Conservation (phyloP, 148 eudicot genomes). For the Cornus suecica region DNA sequence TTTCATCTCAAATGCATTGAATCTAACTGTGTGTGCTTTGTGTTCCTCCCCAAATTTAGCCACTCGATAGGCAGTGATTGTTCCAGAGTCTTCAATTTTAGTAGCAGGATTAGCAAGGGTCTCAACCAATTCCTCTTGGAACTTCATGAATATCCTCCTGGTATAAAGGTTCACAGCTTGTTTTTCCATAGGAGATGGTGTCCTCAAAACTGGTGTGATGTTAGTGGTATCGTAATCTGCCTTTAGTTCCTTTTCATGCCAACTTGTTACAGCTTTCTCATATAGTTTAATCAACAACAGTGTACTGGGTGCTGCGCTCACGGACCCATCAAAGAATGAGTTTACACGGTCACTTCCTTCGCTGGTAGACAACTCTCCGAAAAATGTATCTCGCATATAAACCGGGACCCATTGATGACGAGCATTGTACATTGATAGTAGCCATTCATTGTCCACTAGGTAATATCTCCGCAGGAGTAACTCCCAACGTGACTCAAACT, state of each 20-base stretch:
- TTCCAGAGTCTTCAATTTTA: constrained; percentile 24
- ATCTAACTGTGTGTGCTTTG: constrained; percentile 27
- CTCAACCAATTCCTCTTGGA: constrained; percentile 34
- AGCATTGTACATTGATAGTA: constrained; percentile 22
- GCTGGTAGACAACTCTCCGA: constrained; percentile 13
- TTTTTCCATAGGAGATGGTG: constrained; percentile 35
- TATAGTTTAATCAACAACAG: constrained; percentile 25
- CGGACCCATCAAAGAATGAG: constrained; percentile 24
- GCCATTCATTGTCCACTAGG: constrained; percentile 29
- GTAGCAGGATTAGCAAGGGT: constrained; percentile 31
- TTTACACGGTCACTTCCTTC: constrained; percentile 14
- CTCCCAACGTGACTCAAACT: constrained; percentile 28
- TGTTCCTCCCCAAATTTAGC: constrained; percentile 29
- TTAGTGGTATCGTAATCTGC: constrained; percentile 28
- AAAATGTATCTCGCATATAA: constrained; percentile 25
- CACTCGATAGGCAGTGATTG: constrained; percentile 15
- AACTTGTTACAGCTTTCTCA: constrained; percentile 23
- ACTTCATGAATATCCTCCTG: constrained; percentile 25
- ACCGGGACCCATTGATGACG: constrained; percentile 33
- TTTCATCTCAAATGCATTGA: constrained; percentile 23
- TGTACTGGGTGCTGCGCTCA: constrained; percentile 18
- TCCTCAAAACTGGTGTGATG: constrained; percentile 21
- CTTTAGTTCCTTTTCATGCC: constrained; percentile 25
- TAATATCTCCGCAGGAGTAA: constrained; percentile 13
- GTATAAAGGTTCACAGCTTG: constrained; percentile 28